Evolutionary conservation across 306 rosid species (phyloP), one percentile per base, ranked within the genome.

Genomic region (Acacia acuminata): DNA sequence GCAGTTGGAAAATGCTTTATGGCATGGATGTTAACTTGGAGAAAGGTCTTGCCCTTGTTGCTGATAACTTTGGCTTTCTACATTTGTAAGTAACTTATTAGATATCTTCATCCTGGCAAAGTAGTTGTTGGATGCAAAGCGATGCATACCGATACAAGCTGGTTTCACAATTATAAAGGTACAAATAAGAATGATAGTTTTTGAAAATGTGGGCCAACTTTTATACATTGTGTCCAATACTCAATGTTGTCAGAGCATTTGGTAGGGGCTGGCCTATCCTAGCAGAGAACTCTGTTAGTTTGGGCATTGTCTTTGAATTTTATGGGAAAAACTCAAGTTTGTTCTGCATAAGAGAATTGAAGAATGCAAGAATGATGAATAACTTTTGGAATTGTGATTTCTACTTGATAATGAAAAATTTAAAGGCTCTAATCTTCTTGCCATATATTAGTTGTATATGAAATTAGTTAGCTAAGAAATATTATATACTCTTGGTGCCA

Each of bases 371-470:
- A 42, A 71, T 68, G 56, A 78, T 9, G 25, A 42, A 65, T 58
- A 44, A 56, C 12, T 51, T 82, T 8, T 61, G n/a, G n/a, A 48
- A 50, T 74, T 47, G 56, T 34, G 9, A 3, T 63, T 60, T 77
- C 69, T 53, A 30, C 81, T 56, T 76, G 71, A 61, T 79, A 48
- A 78, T 81, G 56, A n/a, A 45, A 22, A n/a, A n/a, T n/a, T n/a
- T n/a, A n/a, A n/a, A n/a, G n/a, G n/a, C n/a, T n/a, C n/a, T n/a
- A n/a, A n/a, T n/a, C n/a, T n/a, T n/a, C n/a, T n/a, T n/a, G n/a
- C n/a, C n/a, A n/a, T n/a, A n/a, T n/a, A n/a, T n/a, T n/a, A n/a
- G n/a, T n/a, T n/a, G n/a, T n/a, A n/a, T n/a, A n/a, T n/a, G n/a
- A n/a, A n/a, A n/a, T n/a, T n/a, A n/a, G n/a, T n/a, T n/a, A n/a